A percentile compares a stretch with the other conserved stretches of the same genome.
Conservation (phyloP, 768 basidiomycete species). For the Auriscalpium vulgare region DNA sequence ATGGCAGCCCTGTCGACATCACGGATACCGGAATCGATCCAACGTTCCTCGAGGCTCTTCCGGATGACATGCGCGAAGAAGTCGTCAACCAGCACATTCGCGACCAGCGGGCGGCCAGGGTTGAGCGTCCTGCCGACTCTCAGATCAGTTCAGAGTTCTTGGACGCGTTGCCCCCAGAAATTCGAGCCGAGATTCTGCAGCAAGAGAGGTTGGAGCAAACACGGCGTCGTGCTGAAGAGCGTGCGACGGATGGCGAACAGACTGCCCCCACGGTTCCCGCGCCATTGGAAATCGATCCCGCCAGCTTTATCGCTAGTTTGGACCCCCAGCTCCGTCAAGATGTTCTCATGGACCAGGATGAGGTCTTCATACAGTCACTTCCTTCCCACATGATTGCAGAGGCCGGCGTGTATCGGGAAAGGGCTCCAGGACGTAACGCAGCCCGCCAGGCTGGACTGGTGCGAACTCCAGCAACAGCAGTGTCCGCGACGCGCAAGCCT, state of each 20-base stretch:
- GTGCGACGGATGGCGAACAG: slow-evolving; percentile 25
- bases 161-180: slow-evolving; percentile 91
- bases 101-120: slow-evolving; percentile 74
- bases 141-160: slow-evolving; percentile 94
- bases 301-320: slow-evolving; percentile 86
- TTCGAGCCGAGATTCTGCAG: slow-evolving; percentile 94
- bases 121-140: slow-evolving; percentile 71
- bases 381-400: slow-evolving; percentile 86
- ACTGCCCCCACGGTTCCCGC: slow-evolving; percentile 34
- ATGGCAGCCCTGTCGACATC: slow-evolving; percentile 91
- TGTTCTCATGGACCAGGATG: slow-evolving; percentile 86
- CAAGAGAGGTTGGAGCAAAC: slow-evolving; percentile 85
- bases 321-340: slow-evolving; percentile 85
- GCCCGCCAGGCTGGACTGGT: slow-evolving; percentile 2
- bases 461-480: slow-evolving; percentile 2
- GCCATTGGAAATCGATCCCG: slow-evolving; percentile 67
- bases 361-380: slow-evolving; percentile 71
- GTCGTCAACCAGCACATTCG: slow-evolving; percentile 95
- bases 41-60: slow-evolving; percentile 93
- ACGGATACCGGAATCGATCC: slow-evolving; percentile 98
- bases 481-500: slow-evolving; percentile 2
- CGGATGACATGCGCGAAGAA: slow-evolving; percentile 98
- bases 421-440: slow-evolving; percentile 17
- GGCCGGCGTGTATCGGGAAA: slow-evolving; percentile 65
- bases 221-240: slow-evolving; percentile 38